These are phyloP conservation scores for Kwoniella sp. DNA, from an alignment of 768 basidiomycete genomes.

Conservation along the genomic window DNA sequence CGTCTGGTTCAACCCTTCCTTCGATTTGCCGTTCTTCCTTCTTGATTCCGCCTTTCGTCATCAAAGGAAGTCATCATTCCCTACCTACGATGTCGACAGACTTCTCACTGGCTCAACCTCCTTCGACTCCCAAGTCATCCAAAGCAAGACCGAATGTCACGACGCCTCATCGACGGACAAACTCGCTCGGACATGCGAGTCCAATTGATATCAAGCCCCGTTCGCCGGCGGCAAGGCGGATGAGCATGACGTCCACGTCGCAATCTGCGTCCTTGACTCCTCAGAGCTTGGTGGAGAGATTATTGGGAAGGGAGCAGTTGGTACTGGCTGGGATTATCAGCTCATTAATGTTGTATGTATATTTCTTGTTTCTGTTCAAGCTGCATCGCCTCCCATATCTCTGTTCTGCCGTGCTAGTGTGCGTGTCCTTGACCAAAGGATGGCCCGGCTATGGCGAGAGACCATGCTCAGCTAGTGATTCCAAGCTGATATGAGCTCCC, in stretches of 20 bases:
- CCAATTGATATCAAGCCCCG: constrained; percentile 38
- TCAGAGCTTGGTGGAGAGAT: constrained; percentile 1
- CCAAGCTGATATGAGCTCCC: neutral
- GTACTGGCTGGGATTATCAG: constrained; percentile 14
- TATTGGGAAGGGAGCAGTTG: constrained; percentile 13
- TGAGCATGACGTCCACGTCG: constrained; percentile 39
- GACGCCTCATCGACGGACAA: constrained; percentile 19
- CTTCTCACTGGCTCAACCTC: constrained; percentile 6
- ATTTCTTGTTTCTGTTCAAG: neutral
- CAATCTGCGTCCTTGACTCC: constrained; percentile 24
- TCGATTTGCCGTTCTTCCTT: too few species aligned
- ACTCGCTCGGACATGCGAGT: constrained; percentile 22
- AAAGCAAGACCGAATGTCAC: constrained; percentile 5
- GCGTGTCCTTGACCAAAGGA: neutral
- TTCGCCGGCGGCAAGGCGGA: constrained; percentile 34
- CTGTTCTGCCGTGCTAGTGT: too few species aligned
- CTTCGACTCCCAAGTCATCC: constrained; percentile 8
- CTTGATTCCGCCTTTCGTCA: too few species aligned
- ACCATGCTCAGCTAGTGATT: neutral
- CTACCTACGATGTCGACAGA: neutral
- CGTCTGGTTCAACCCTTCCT: neutral
- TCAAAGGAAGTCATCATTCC: neutral
- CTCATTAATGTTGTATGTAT: constrained; percentile 19
- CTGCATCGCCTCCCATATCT: neutral
- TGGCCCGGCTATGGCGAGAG: too few species aligned